Conservation (phyloP, 257 asterid species). For the Parsonsia alboflavescens region DNA sequence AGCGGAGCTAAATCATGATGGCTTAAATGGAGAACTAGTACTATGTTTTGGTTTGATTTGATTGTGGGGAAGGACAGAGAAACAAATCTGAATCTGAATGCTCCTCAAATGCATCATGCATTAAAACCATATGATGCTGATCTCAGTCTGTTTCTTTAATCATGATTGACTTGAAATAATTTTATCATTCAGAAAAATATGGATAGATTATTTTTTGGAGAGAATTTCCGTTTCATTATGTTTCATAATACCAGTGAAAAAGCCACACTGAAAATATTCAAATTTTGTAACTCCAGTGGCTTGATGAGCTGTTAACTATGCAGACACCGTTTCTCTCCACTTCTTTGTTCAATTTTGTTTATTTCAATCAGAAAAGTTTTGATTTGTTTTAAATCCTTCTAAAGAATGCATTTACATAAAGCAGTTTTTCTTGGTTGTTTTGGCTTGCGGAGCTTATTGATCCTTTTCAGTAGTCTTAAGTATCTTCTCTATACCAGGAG, state of each 20-base stretch:
- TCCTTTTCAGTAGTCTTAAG: conserved; percentile 12
- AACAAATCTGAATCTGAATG: not conserved
- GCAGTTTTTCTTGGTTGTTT: not conserved
- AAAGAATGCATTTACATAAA: conserved; percentile 1
- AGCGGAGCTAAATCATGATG: not conserved
- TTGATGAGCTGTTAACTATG: not conserved
- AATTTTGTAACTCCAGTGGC: not conserved
- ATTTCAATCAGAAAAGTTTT: not conserved
- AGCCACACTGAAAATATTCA: not conserved
- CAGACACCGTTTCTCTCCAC: not conserved
- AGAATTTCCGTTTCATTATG: not conserved
- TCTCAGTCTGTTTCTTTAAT: not conserved
- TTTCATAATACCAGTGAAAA: not conserved
- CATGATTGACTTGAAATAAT: not conserved
- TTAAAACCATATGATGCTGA: not conserved
- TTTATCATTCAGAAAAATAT: not conserved
- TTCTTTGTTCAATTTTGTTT: not conserved
- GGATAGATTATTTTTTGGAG: not conserved
- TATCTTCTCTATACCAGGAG: conserved; percentile 47
- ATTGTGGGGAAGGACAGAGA: not conserved
- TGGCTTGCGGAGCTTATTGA: conserved; percentile 5
- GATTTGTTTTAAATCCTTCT: conserved; percentile 1
- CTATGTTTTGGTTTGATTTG: not conserved
- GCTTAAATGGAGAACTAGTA: not conserved
- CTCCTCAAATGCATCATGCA: not conserved